Conservation (phyloP, 2,329 filamentous ascomycete genomes). For the Nemania diffusa region DNA sequence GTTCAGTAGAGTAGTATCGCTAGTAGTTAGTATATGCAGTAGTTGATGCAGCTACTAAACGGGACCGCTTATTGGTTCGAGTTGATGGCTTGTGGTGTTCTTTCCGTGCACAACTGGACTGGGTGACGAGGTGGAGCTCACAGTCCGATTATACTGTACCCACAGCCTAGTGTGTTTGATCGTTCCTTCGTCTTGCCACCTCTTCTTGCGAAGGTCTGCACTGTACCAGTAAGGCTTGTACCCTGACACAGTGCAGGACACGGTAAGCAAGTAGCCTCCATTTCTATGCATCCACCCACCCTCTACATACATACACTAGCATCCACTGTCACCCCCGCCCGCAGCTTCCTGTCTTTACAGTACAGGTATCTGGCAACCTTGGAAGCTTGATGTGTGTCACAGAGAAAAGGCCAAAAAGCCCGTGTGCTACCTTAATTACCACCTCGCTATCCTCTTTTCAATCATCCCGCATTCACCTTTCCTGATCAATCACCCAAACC, state of each 20-base stretch:
- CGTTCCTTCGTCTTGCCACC: constrained; percentile 9
- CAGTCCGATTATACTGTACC: constrained; percentile 9
- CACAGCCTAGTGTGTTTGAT: constrained; percentile 20
- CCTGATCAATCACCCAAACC: constrained; percentile 57
- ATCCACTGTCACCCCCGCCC: constrained; percentile 38
- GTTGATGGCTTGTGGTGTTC: constrained; percentile 23
- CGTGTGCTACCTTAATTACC: constrained; percentile 55
- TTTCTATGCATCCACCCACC: constrained; percentile 32
- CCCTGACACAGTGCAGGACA: constrained; percentile 1
- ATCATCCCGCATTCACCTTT: constrained; percentile 60
- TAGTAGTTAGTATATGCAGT: constrained; percentile 35
- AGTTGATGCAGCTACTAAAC: constrained; percentile 23
- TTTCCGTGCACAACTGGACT: constrained; percentile 17
- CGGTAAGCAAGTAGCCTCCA: constrained; percentile 24
- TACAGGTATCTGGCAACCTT: constrained; percentile 49
- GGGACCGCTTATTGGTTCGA: constrained; percentile 24
- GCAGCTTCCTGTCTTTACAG: constrained; percentile 51
- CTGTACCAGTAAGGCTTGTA: constrained; percentile 1
- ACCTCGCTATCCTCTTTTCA: constrained; percentile 63
- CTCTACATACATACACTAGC: constrained; percentile 21
- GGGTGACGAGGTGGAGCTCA: not conserved
- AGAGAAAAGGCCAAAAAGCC: constrained; percentile 50
- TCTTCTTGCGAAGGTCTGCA: not conserved
- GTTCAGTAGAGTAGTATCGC: constrained; percentile 33
- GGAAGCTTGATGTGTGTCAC: constrained; percentile 53